Conservation (phyloP, 306 rosid genomes). For the Gynostemma pentaphyllum region DNA sequence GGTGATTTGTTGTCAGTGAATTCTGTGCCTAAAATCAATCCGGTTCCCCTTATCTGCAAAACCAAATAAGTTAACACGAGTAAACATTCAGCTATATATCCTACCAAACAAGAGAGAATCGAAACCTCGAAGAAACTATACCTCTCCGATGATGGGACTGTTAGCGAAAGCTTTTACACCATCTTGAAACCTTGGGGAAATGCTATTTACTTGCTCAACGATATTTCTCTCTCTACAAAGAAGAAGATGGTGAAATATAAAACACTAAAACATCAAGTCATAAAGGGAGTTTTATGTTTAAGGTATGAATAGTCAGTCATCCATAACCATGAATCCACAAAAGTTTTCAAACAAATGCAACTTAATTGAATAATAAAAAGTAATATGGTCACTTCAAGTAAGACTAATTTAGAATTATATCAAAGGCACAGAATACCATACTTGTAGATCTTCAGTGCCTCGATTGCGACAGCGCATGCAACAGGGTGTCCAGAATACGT, state of each 20-base stretch:
- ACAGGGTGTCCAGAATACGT: conserved; percentile 94
- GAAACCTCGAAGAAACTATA: conserved; percentile 12
- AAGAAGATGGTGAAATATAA: not conserved
- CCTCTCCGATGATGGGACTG: conserved; percentile 94
- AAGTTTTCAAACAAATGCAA: not conserved
- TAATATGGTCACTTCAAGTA: too few relatives aligned
- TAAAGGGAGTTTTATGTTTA: not conserved
- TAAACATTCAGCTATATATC: not conserved
- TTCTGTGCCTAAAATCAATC: conserved; percentile 69
- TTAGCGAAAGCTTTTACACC: conserved; percentile 63
- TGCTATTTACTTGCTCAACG: conserved; percentile 35
- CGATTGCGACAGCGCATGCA: conserved; percentile 83
- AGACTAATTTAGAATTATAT: not conserved
- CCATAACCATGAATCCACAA: not conserved
- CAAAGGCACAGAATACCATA: conserved; percentile 18
- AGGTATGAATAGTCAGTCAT: not conserved
- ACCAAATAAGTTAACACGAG: conserved; percentile 2
- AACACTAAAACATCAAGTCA: not conserved
- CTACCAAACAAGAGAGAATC: not conserved
- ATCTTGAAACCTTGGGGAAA: conserved; percentile 74
- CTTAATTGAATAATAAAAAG: not conserved
- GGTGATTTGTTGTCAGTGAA: conserved; percentile 86
- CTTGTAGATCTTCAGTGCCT: conserved; percentile 85
- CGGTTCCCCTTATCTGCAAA: conserved; percentile 80
- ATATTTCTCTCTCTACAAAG: conserved; percentile 74